phyloP scores from a whole-genome alignment of 768 basidiomycete species.

The Daedaleopsis sinensis region DNA sequence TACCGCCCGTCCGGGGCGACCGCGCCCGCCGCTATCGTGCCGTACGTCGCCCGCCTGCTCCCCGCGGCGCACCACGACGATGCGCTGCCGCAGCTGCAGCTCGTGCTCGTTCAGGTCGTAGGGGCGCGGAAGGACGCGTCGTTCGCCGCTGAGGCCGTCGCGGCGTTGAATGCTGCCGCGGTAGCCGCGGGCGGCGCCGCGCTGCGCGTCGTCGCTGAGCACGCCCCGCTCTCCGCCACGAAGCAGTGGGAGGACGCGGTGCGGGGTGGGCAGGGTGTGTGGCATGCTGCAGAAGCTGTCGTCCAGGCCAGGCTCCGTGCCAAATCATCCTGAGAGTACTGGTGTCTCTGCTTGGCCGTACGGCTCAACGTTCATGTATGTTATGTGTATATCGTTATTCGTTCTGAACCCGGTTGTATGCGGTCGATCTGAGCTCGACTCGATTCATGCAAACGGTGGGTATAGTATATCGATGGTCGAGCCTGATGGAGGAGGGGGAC shows the following conservation, averaged over 20 bases:
- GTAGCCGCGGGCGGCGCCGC: constrained; percentile 21
- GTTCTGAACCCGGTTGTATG: too few species aligned
- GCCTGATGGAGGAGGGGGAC: too few species aligned
- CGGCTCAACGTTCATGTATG: too few species aligned
- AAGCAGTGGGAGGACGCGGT: constrained; percentile 33
- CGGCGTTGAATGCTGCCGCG: constrained; percentile 24
- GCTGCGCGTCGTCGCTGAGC: constrained; percentile 31
- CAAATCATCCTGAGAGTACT: background rate
- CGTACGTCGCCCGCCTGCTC: constrained; percentile 22
- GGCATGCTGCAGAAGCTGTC: constrained; percentile 30
- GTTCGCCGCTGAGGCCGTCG: constrained; percentile 19
- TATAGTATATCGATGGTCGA: too few species aligned
- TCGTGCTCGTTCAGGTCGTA: constrained; percentile 32
- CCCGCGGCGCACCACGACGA: background rate
- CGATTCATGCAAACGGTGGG: too few species aligned
- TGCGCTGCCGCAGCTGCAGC: constrained; percentile 16
- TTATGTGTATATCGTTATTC: too few species aligned
- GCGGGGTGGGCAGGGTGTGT: constrained; percentile 27
- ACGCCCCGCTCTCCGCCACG: constrained; percentile 29
- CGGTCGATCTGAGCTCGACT: too few species aligned
- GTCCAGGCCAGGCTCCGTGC: constrained; percentile 7
- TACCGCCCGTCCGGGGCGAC: constrained; percentile 23
- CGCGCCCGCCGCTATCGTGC: constrained; percentile 17
- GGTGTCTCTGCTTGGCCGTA: background rate
- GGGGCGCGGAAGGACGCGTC: constrained; percentile 18